These are phyloP conservation scores for Trematosphaeria pertusa DNA, from an alignment of 2,329 filamentous ascomycete genomes.

Conservation along the genomic window DNA sequence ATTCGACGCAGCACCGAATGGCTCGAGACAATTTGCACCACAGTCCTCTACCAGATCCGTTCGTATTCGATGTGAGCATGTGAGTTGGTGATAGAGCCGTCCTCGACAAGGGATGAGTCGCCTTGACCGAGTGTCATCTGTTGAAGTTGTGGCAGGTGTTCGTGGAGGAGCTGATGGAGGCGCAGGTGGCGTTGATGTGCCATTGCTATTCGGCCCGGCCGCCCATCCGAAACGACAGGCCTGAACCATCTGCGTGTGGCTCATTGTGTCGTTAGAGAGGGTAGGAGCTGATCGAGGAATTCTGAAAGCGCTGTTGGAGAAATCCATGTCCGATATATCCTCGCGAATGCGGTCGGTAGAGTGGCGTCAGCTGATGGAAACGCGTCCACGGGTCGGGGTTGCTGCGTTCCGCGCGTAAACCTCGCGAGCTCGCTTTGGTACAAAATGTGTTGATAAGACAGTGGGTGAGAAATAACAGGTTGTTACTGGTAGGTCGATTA, in stretches of 20 bases:
- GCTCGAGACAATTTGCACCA: slow-evolving; percentile 43
- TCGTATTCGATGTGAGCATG: slow-evolving; percentile 44
- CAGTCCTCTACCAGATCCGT: slow-evolving; percentile 47
- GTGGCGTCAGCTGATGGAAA: slow-evolving; percentile 34
- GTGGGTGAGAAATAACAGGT: slow-evolving; percentile 10
- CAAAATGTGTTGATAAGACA: slow-evolving; percentile 1
- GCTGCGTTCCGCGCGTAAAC: slow-evolving; percentile 25
- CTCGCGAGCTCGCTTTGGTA: neutral
- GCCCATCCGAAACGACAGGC: slow-evolving; percentile 45
- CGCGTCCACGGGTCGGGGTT: no score
- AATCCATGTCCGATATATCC: slow-evolving; percentile 31
- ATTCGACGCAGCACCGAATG: slow-evolving; percentile 22
- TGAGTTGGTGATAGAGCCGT: slow-evolving; percentile 44
- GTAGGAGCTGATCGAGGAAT: slow-evolving; percentile 17
- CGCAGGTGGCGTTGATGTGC: slow-evolving; percentile 10
- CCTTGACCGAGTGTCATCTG: slow-evolving; percentile 31
- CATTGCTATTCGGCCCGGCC: slow-evolving; percentile 28
- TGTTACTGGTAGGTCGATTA: neutral
- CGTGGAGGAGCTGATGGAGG: slow-evolving; percentile 7
- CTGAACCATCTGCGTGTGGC: slow-evolving; percentile 41
- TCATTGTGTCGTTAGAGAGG: slow-evolving; percentile 41
- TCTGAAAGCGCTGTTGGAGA: slow-evolving; percentile 38
- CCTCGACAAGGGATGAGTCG: slow-evolving; percentile 43
- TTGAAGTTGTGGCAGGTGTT: slow-evolving; percentile 16
- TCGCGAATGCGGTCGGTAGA: slow-evolving; percentile 1